phyloP scores from a whole-genome alignment of 192 early-diverging fungal species.

The Chytriomyces sp. region DNA sequence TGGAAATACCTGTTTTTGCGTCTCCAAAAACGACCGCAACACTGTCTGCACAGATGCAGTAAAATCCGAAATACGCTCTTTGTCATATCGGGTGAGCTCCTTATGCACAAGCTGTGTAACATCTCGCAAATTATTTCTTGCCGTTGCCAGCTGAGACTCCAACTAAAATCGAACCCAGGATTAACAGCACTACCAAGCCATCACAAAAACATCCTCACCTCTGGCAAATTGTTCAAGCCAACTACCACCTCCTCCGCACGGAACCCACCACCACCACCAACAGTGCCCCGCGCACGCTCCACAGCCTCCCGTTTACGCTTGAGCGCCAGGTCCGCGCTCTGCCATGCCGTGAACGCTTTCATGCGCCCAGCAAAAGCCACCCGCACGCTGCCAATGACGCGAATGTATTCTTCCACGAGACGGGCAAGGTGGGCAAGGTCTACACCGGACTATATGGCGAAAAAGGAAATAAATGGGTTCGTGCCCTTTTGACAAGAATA shows the following conservation, averaged over 20 bases:
- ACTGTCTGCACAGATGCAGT: constrained; percentile 71
- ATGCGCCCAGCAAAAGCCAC: constrained; percentile 77
- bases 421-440: constrained; percentile 76
- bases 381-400: constrained; percentile 81
- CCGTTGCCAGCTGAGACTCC: constrained; percentile 1
- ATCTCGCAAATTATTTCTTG: constrained; percentile 71
- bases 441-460: constrained; percentile 60
- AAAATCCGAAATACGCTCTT: constrained; percentile 79
- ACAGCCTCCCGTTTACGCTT: constrained; percentile 60
- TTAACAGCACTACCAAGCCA: neutral
- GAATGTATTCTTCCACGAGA: constrained; percentile 87
- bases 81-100: constrained; percentile 81
- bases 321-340: constrained; percentile 69
- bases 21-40: constrained; percentile 74
- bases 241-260: neutral
- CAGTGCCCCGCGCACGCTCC: neutral
- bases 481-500: neutral
- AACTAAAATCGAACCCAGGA: neutral
- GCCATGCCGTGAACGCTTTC: constrained; percentile 68
- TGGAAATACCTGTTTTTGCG: constrained; percentile 72
- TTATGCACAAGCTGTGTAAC: constrained; percentile 69
- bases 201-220: neutral
- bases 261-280: constrained; percentile 47
- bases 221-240: constrained; percentile 23
- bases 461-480: neutral